These are phyloP conservation scores for Lentinula novae-zelandiae DNA, from an alignment of 1,284 basidiomycete genomes.

Conservation along the genomic window DNA sequence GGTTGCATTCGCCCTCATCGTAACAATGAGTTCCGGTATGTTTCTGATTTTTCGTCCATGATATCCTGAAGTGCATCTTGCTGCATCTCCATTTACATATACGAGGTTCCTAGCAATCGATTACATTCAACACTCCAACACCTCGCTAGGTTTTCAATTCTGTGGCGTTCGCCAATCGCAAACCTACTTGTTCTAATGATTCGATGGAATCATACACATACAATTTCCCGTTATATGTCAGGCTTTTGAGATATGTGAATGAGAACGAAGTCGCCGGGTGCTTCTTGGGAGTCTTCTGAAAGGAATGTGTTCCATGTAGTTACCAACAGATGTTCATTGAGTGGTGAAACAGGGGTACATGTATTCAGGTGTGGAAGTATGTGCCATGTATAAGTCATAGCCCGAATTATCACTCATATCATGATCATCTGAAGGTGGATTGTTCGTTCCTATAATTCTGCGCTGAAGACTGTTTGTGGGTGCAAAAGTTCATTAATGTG, in stretches of 20 bases:
- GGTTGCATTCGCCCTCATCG: not conserved
- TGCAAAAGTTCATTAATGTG: conserved; percentile 44
- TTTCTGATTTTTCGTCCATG: not conserved
- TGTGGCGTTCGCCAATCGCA: not conserved
- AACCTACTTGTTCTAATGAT: too few relatives aligned
- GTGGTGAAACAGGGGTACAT: too few relatives aligned
- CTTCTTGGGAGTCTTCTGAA: too few relatives aligned
- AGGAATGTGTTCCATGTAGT: too few relatives aligned
- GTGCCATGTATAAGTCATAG: not conserved
- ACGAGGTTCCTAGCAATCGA: not conserved
- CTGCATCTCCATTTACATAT: not conserved
- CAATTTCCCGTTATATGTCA: too few relatives aligned
- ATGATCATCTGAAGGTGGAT: not conserved
- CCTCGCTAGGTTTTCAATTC: not conserved
- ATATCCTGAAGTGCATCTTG: not conserved
- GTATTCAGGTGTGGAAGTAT: too few relatives aligned
- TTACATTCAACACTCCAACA: not conserved
- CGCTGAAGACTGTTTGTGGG: conserved; percentile 15
- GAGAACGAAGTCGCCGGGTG: too few relatives aligned
- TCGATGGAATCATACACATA: too few relatives aligned
- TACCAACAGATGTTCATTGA: too few relatives aligned
- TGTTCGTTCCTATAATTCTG: not conserved
- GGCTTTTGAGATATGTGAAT: too few relatives aligned
- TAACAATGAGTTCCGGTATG: not conserved
- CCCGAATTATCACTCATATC: not conserved